Evolutionary conservation across 805 yeast species (phyloP).

Genomic region (Yamadazyma ubonensis): DNA sequence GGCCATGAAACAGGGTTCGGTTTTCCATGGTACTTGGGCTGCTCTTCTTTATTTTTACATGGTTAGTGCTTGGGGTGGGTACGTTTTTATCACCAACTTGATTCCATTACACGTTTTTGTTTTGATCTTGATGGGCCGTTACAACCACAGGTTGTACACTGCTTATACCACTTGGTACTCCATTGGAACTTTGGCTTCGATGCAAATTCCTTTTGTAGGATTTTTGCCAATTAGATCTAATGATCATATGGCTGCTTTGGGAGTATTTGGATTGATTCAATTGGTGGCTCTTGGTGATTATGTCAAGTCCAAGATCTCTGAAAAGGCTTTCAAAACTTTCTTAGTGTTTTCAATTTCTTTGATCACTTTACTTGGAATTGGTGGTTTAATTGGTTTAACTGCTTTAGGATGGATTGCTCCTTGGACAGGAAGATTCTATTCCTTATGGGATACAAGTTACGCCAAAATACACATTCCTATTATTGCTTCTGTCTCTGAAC

Average conservation of each 20-base stretch:
- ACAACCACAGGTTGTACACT: slow-evolving; percentile 75
- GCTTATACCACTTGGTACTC: slow-evolving; percentile 97
- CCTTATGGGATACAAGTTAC: slow-evolving; percentile 96
- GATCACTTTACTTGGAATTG: slow-evolving; percentile 61
- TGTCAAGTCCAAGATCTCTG: slow-evolving; percentile 69
- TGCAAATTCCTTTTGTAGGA: slow-evolving; percentile 99
- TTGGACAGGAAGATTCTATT: slow-evolving; percentile 99
- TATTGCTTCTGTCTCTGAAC: slow-evolving; percentile 98
- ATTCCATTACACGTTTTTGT: slow-evolving; percentile 94
- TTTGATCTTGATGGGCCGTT: slow-evolving; percentile 90
- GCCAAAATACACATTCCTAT: slow-evolving; percentile 98
- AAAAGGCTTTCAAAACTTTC: slow-evolving; percentile 69
- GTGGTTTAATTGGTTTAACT: slow-evolving; percentile 75
- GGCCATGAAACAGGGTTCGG: slow-evolving; percentile 86
- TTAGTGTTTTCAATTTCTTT: slow-evolving; percentile 57
- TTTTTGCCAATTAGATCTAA: slow-evolving; percentile 94
- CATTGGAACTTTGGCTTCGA: slow-evolving; percentile 94
- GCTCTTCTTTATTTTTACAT: slow-evolving; percentile 93
- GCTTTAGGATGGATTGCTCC: slow-evolving; percentile 95
- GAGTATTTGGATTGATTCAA: slow-evolving; percentile 94
- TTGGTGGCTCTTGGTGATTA: slow-evolving; percentile 84
- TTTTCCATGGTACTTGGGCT: slow-evolving; percentile 76
- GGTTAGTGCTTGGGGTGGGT: slow-evolving; percentile 99
- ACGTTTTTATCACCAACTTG: slow-evolving; percentile 96
- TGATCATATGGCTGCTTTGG: slow-evolving; percentile 98